A percentile compares a stretch with the other conserved stretches of the same genome.
Conservation (phyloP, 78 protist genomes). For the Isochrysis galbana region DNA sequence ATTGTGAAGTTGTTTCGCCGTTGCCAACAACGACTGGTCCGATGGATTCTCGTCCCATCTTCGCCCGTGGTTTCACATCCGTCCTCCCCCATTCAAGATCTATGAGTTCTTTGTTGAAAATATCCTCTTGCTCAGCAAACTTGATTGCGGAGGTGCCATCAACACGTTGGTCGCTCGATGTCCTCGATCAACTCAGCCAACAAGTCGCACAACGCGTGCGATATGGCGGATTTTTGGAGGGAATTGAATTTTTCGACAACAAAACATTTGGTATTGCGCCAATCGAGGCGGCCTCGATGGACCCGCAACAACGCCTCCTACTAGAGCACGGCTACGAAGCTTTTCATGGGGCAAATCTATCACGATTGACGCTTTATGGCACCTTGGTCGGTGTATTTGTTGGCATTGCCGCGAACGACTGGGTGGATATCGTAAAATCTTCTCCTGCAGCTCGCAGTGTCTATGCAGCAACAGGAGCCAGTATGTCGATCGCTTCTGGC, state of each 20-base stretch:
- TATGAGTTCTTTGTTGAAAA: not conserved
- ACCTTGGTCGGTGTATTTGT: not conserved
- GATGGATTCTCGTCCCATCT: not conserved
- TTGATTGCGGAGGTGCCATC: not conserved
- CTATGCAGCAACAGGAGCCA: not conserved
- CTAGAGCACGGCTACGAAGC: conserved; percentile 8
- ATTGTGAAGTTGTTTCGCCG: not conserved
- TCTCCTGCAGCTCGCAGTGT: not conserved
- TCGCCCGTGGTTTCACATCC: not conserved
- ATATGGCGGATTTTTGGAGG: not conserved
- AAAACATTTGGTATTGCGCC: not conserved
- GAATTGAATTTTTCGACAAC: not conserved
- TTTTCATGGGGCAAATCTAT: not conserved
- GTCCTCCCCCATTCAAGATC: not conserved
- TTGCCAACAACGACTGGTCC: not conserved
- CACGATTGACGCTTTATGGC: not conserved
- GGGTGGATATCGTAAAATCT: not conserved
- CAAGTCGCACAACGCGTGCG: not conserved
- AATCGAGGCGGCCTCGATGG: conserved; percentile 12
- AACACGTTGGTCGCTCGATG: not conserved
- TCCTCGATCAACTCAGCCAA: not conserved
- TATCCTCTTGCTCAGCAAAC: not conserved
- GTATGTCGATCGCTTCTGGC: conserved; percentile 53
- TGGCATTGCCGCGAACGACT: not conserved
- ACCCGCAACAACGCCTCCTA: conserved; percentile 34